Evolutionary conservation across 805 yeast genomes (phyloP).

Genomic region (Saturnispora serradocipensis): DNA sequence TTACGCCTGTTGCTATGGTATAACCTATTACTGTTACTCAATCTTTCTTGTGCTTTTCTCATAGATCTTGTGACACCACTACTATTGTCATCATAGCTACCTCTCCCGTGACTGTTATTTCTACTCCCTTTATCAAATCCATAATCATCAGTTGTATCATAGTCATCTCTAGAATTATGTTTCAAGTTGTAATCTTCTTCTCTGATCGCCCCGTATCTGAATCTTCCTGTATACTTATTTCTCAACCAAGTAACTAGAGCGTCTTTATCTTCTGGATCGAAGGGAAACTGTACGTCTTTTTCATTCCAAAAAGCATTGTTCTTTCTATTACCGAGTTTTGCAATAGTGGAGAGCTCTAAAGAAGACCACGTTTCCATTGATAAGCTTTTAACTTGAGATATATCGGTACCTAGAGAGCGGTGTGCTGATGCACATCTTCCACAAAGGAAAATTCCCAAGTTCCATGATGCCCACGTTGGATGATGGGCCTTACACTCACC

Average conservation of each 20-base stretch:
- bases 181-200: conserved; percentile 30
- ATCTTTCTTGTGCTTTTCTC: conserved; percentile 11
- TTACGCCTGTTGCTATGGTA: background rate
- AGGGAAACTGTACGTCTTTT: conserved; percentile 58
- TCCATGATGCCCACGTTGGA: conserved; percentile 48
- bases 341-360: conserved; percentile 40
- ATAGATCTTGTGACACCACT: conserved; percentile 12
- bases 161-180: conserved; percentile 9
- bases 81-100: conserved; percentile 1
- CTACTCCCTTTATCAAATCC: conserved; percentile 8
- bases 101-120: conserved; percentile 19
- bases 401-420: conserved; percentile 50
- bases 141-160: conserved; percentile 11
- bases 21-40: conserved; percentile 7
- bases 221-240: conserved; percentile 62
- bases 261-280: conserved; percentile 59
- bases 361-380: conserved; percentile 63
- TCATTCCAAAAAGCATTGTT: conserved; percentile 62
- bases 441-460: conserved; percentile 65
- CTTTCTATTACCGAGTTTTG: conserved; percentile 50
- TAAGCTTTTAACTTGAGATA: conserved; percentile 61
- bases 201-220: conserved; percentile 33
- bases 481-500: conserved; percentile 66
- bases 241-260: conserved; percentile 50
- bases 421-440: conserved; percentile 81